A percentile compares a stretch with the other conserved stretches of the same genome.
Evolutionary conservation across 1,284 basidiomycete species (phyloP).

Genomic region (Naganishia albida): DNA sequence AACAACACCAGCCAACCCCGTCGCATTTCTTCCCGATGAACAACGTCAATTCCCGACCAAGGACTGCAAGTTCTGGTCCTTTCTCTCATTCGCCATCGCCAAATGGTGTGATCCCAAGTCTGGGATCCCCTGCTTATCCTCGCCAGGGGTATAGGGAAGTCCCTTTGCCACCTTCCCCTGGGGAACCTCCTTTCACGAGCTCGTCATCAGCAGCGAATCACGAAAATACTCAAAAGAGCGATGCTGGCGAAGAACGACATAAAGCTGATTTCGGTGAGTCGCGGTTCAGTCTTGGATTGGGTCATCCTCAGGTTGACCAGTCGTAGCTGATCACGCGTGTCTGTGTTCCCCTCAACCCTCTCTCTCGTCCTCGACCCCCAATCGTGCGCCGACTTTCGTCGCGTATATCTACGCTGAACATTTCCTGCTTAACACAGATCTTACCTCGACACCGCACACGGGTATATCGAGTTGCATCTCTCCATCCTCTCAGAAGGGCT

Average conservation of each 20-base stretch:
- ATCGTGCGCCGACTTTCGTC: not conserved
- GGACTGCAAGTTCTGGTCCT: not conserved
- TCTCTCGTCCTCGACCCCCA: not conserved
- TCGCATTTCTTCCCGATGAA: not conserved
- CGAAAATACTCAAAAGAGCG: not conserved
- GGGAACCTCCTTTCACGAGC: slow-evolving; percentile 19
- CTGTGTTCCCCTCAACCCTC: not conserved
- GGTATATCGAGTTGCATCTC: not conserved
- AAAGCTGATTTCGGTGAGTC: not conserved
- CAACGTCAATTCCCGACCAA: not conserved
- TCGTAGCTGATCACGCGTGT: not conserved
- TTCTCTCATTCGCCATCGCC: too few species aligned
- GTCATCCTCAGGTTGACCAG: not conserved
- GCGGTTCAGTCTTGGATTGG: not conserved
- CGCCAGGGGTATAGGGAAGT: slow-evolving; percentile 1
- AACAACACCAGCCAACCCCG: not conserved
- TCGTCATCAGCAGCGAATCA: not conserved
- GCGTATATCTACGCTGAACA: not conserved
- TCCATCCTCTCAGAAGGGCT: not conserved
- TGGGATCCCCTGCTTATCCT: not conserved
- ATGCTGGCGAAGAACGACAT: not conserved
- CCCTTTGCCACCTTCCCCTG: slow-evolving; percentile 16
- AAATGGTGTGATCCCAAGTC: not conserved
- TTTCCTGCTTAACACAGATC: not conserved
- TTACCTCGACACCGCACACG: not conserved